Evolutionary conservation across 2,329 filamentous ascomycete genomes (phyloP).

Genomic region (Escovopsis weberi): DNA sequence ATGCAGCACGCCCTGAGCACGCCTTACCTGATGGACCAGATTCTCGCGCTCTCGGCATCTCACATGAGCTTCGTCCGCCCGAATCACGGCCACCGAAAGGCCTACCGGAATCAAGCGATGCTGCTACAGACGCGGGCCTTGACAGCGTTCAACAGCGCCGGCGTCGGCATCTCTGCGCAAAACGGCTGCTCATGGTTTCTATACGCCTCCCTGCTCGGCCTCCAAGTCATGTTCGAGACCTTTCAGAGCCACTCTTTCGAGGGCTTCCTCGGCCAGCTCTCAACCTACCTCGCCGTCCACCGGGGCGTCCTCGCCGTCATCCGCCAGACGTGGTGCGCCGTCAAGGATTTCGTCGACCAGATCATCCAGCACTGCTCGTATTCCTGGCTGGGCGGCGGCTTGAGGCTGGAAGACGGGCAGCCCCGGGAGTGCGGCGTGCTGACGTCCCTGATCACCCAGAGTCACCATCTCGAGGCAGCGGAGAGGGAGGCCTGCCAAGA

Average conservation of each 20-base stretch:
- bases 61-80: slow-evolving; percentile 17
- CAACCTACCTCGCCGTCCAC: slow-evolving; percentile 19
- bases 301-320: slow-evolving; percentile 21
- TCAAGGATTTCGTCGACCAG: neutral
- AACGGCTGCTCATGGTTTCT: slow-evolving; percentile 19
- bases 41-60: slow-evolving; percentile 23
- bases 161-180: slow-evolving; percentile 7
- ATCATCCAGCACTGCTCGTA: neutral
- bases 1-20: slow-evolving; percentile 8
- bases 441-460: neutral
- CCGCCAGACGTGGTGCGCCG: slow-evolving; percentile 11
- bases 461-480: neutral
- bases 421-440: neutral
- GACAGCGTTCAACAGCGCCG: slow-evolving; percentile 13
- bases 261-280: slow-evolving; percentile 15
- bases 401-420: neutral
- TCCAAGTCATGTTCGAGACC: slow-evolving; percentile 29
- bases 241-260: slow-evolving; percentile 18
- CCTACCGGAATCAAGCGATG: slow-evolving; percentile 19
- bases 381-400: too few relatives aligned
- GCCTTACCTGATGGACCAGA: slow-evolving; percentile 20
- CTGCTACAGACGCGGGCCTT: slow-evolving; percentile 22
- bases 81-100: neutral
- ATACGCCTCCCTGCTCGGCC: slow-evolving; percentile 21
- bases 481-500: slow-evolving; percentile 5